Base-by-base conservation (phyloP, 768 basidiomycete species). In the Trametes maxima region DNA sequence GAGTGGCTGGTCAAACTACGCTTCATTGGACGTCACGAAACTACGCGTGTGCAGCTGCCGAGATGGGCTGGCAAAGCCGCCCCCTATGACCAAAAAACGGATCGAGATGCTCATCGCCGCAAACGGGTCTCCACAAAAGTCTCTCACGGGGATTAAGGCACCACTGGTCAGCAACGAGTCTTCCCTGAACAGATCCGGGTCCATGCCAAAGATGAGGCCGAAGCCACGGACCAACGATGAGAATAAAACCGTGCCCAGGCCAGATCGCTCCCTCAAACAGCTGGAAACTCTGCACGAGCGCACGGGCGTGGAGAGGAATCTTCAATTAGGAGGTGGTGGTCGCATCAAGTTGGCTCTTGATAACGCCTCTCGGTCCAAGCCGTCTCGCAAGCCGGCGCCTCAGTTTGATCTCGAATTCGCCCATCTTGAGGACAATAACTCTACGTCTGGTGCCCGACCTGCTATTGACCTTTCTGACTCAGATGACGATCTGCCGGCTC, bases 11-110 rank as follows among this genome's bases (percentile, higher is more conserved):
- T 22, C 24, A 21, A 10, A 33, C 14, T 17, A 19, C 3, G 12
- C 6, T 40, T 17, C n/a, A 17, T 28, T 4, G 16, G 19, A 21
- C 40, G 21, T 11, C 49, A 22, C 17, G 36, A 57, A 21, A 46
- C 42, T 21, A 49, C 43, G 42, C 24, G 28, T 10, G 33, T 39
- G n/a, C 64, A 94, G 92, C 69, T 93, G 92, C 67, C 82, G 85
- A 39, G 87, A 92, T 22, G 92, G 92, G 1, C 67, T 88, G 13
- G 65, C 72, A 14, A 84, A 82, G 53, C 85, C 86, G 24, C 81
- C 80, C 64, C 64, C 78, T 50, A 54, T 66, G 45, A 64, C 74
- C 25, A 81, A 75, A 63, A 77, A 72, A 65, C 65, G 65, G 19
- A 50, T 69, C 19, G 66, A 70, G 54, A 48, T 60, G 19, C 40